Percentiles rank a stretch among this genome's conserved stretches.
These are phyloP conservation scores for Aspergillus hortae DNA, from an alignment of 2,329 filamentous ascomycete genomes.

Conservation along the genomic window DNA sequence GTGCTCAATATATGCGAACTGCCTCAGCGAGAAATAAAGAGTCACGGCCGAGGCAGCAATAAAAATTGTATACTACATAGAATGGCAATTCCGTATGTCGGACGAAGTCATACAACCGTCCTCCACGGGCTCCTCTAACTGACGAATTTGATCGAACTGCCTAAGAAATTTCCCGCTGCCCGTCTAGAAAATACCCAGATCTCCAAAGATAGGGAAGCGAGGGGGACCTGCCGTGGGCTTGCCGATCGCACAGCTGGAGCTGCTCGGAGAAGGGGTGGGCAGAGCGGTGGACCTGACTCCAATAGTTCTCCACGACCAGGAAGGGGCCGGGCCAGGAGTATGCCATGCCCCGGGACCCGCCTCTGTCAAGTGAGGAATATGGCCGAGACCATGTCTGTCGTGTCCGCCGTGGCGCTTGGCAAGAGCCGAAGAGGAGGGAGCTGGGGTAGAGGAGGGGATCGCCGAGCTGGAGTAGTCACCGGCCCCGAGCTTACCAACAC, in stretches of 20 bases:
- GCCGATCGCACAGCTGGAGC: background rate
- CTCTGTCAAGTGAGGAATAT: conserved; percentile 4
- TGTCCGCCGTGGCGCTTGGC: conserved; percentile 7
- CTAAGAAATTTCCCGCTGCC: too few relatives aligned
- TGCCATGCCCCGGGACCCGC: conserved; percentile 12
- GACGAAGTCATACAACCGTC: too few relatives aligned
- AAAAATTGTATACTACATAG: too few relatives aligned
- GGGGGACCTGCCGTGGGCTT: background rate
- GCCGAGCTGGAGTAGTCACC: conserved; percentile 6
- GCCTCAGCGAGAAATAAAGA: too few relatives aligned
- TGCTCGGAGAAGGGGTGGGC: background rate
- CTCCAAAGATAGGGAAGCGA: background rate
- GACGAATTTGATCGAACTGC: background rate
- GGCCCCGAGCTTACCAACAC: conserved; percentile 22
- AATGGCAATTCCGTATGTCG: too few relatives aligned
- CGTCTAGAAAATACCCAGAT: background rate
- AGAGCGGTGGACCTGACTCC: background rate
- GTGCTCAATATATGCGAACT: too few relatives aligned
- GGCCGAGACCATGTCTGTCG: background rate
- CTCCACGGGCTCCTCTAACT: too few relatives aligned
- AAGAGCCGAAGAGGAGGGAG: conserved; percentile 5
- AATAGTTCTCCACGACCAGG: conserved; percentile 12
- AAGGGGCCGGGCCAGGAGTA: conserved; percentile 3
- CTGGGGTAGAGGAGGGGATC: conserved; percentile 2
- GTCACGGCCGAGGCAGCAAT: too few relatives aligned